phyloP scores from a whole-genome alignment of 129 eudicot genomes.

The Lonicera japonica region DNA sequence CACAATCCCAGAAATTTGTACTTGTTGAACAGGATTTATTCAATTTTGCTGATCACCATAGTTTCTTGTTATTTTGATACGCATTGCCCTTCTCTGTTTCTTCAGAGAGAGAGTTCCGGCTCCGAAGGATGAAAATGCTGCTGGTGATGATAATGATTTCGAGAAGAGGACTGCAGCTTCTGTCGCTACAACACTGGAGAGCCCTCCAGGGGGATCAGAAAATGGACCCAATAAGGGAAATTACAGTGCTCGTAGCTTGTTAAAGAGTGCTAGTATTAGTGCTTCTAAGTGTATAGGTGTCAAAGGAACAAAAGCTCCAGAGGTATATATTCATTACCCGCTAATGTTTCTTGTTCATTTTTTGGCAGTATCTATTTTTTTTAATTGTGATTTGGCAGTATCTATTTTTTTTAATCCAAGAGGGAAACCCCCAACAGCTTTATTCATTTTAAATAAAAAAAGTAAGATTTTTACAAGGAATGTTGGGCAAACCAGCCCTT shows the following conservation, averaged over 20 bases:
- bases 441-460: too few relatives aligned
- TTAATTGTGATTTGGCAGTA: not conserved
- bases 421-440: too few relatives aligned
- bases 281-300: slow-evolving; percentile 83
- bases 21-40: not conserved
- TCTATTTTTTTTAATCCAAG: too few relatives aligned
- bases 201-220: slow-evolving; percentile 59
- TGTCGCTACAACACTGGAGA: slow-evolving; percentile 51
- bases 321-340: slow-evolving; percentile 39
- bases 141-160: slow-evolving; percentile 29
- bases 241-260: slow-evolving; percentile 78
- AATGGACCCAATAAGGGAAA: slow-evolving; percentile 47
- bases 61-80: not conserved
- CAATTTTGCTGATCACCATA: not conserved
- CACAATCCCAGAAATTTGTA: too few relatives aligned
- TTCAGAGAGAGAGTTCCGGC: slow-evolving; percentile 88
- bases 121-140: slow-evolving; percentile 45
- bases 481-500: too few relatives aligned
- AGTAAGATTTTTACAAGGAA: too few relatives aligned
- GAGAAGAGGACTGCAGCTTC: slow-evolving; percentile 49
- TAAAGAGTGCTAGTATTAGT: slow-evolving; percentile 96
- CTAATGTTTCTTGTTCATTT: not conserved
- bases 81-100: not conserved
- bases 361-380: not conserved
- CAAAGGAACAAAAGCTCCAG: slow-evolving; percentile 36